Conservation (phyloP, 1,139 yeast genomes). For the Saccharomyces hybrid region DNA sequence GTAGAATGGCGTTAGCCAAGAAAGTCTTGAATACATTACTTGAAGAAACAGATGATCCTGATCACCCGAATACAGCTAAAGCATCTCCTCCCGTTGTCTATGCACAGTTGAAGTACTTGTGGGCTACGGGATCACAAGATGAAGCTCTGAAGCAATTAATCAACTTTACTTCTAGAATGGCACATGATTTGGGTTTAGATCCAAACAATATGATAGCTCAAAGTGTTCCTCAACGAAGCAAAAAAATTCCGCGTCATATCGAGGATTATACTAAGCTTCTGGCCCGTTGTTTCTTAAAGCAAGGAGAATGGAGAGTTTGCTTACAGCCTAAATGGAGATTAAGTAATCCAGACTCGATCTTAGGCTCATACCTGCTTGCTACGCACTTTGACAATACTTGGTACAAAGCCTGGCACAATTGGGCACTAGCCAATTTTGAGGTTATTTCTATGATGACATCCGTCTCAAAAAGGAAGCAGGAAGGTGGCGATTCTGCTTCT, state of each 20-base stretch:
- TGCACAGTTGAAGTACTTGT: slow-evolving; percentile 92
- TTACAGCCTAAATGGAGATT: slow-evolving; percentile 72
- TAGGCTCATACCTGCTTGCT: slow-evolving; percentile 87
- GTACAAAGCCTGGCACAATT: slow-evolving; percentile 99
- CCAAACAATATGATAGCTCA: slow-evolving; percentile 79
- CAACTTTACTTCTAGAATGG: slow-evolving; percentile 86
- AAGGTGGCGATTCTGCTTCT: slow-evolving; percentile 15
- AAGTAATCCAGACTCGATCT: slow-evolving; percentile 56
- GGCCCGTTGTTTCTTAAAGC: slow-evolving; percentile 92
- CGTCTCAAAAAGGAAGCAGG: slow-evolving; percentile 29
- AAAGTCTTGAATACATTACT: slow-evolving; percentile 74
- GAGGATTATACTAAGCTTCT: slow-evolving; percentile 79
- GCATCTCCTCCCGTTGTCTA: slow-evolving; percentile 96
- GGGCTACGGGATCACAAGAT: slow-evolving; percentile 88
- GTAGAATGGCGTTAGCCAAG: slow-evolving; percentile 86
- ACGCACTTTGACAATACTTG: slow-evolving; percentile 89
- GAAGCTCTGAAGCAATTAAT: slow-evolving; percentile 82
- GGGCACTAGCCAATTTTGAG: slow-evolving; percentile 97
- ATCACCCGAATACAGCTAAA: slow-evolving; percentile 53
- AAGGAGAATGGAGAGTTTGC: slow-evolving; percentile 96
- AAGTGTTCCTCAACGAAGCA: slow-evolving; percentile 32
- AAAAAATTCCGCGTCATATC: slow-evolving; percentile 76
- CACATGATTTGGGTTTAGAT: slow-evolving; percentile 75
- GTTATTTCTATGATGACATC: slow-evolving; percentile 66
- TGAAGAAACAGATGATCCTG: slow-evolving; percentile 42